A percentile compares a stretch with the other conserved stretches of the same genome.
Evolutionary conservation across 2,329 filamentous ascomycete species (phyloP).

Genomic region (Clonostachys solani): DNA sequence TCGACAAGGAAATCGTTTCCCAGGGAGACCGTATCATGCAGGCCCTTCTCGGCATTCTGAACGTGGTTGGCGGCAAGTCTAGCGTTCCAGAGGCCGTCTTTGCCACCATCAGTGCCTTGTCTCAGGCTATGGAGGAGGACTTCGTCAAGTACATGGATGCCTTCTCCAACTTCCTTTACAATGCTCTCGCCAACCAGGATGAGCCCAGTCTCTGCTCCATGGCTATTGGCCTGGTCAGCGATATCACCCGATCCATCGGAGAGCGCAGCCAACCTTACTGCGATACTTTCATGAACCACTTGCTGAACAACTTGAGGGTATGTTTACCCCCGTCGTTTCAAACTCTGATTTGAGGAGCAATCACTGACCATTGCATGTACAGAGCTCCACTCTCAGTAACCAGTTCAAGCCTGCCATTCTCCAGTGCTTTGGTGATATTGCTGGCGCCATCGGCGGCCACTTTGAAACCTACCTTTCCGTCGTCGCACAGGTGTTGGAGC

Average conservation of each 20-base stretch:
- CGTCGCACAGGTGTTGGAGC: conserved; percentile 89
- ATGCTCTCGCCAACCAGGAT: conserved; percentile 91
- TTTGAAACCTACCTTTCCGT: conserved; percentile 93
- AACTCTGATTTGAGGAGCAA: not conserved
- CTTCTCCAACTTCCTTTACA: conserved; percentile 89
- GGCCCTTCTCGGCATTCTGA: conserved; percentile 75
- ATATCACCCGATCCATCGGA: conserved; percentile 88
- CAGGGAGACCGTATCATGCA: conserved; percentile 95
- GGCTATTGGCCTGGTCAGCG: conserved; percentile 95
- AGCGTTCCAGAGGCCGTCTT: conserved; percentile 94
- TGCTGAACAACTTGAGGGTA: conserved; percentile 86
- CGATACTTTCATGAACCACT: conserved; percentile 96
- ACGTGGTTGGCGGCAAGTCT: conserved; percentile 75
- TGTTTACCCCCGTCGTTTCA: conserved; percentile 27
- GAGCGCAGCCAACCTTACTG: conserved; percentile 92
- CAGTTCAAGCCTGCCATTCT: conserved; percentile 98
- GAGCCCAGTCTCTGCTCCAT: conserved; percentile 92
- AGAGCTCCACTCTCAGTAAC: conserved; percentile 84
- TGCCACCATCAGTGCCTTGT: conserved; percentile 84
- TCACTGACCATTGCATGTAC: conserved; percentile 2
- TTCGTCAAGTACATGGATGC: conserved; percentile 98
- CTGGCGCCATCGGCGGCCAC: conserved; percentile 83
- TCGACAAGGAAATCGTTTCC: conserved; percentile 87
- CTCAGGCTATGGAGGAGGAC: conserved; percentile 85
- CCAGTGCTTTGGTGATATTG: conserved; percentile 97